Evolutionary conservation across 352 stramenopile genomes (phyloP).

Genomic region (Globisporangium echinulatum): DNA sequence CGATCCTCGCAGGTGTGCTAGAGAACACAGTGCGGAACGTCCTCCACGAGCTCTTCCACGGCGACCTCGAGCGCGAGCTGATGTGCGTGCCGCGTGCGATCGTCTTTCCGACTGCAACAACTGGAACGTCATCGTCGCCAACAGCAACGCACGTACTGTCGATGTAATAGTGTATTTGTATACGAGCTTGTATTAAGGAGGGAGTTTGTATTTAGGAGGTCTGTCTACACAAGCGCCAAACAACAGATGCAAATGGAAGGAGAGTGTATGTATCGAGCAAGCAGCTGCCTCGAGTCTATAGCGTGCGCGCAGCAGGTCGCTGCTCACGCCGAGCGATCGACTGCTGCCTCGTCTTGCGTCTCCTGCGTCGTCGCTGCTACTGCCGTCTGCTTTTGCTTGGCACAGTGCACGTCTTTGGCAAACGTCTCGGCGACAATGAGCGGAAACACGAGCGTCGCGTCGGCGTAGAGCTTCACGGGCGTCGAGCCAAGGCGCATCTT

Average conservation of each 20-base stretch:
- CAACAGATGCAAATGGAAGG: no score
- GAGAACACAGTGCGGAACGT: slow-evolving; percentile 82
- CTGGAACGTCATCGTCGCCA: neutral
- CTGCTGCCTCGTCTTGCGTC: neutral
- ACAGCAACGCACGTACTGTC: slow-evolving; percentile 13
- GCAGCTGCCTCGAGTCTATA: no score
- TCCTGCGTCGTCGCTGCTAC: slow-evolving; percentile 1
- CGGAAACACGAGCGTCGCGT: slow-evolving; percentile 98
- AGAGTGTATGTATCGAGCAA: no score
- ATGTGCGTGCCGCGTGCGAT: slow-evolving; percentile 53
- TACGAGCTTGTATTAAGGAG: no score
- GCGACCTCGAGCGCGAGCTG: slow-evolving; percentile 64
- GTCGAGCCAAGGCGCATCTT: slow-evolving; percentile 94
- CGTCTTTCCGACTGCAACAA: slow-evolving; percentile 30
- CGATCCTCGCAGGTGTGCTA: slow-evolving; percentile 49
- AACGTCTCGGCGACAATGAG: slow-evolving; percentile 99
- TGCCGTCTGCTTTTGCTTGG: slow-evolving; percentile 22
- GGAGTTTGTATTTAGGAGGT: no score
- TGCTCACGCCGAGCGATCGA: no score
- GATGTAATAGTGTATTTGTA: neutral
- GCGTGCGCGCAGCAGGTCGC: no score
- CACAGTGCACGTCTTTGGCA: slow-evolving; percentile 88
- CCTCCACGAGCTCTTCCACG: slow-evolving; percentile 78
- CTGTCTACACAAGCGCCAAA: no score
- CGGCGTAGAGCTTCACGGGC: slow-evolving; percentile 96